Base-by-base conservation (phyloP, 805 yeast genomes). In the Kodamaea fukazawae region DNA sequence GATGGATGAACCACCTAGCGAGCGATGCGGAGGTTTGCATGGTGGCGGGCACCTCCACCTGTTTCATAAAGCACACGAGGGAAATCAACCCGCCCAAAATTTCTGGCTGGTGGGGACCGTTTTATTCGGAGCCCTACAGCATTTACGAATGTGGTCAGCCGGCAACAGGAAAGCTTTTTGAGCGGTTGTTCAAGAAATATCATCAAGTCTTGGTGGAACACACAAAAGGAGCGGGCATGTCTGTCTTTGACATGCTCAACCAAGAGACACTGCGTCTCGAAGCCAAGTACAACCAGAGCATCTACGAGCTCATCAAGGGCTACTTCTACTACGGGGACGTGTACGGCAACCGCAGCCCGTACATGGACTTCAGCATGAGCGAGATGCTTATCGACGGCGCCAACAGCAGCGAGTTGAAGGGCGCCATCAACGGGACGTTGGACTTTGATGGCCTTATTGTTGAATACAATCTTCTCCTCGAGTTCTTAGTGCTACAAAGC, bases 11-110 rank as follows among this genome's bases (percentile, higher is more conserved):
- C 23, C 23, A 20, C 23, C 8, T 20, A 5, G 10, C 12, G 4
- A 25, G 23, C 14, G 29, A 33, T 13, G 30, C 6, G 15, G 36
- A 28, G 10, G 46, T 78, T 16, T 62, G 75, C 1, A 66, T 78
- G 72, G 73, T 77, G 4, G 86, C 83, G 1, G 84, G 84, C 0
- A 79, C 84, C 0, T 76, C 82, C 5, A 78, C 83, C 0, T 79
- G 86, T 45, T 78, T 65, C 44, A 45, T 77, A 10, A 48, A 61
- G 9, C 44, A 51, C 14, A 46, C 42, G 0, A 20, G 42, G 0
- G 33, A 29, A 1, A 27, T 4, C 7, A 29, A 11, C 8, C 7
- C 23, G 8, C 7, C 23, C 23, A 2, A 13, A 16, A 7, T 43
- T 50, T 2, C 47, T 65, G 83, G 83, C 0, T 57, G 78, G 3